phyloP scores from a whole-genome alignment of 2,329 filamentous ascomycete species.

The Mollisia scopiformis region DNA sequence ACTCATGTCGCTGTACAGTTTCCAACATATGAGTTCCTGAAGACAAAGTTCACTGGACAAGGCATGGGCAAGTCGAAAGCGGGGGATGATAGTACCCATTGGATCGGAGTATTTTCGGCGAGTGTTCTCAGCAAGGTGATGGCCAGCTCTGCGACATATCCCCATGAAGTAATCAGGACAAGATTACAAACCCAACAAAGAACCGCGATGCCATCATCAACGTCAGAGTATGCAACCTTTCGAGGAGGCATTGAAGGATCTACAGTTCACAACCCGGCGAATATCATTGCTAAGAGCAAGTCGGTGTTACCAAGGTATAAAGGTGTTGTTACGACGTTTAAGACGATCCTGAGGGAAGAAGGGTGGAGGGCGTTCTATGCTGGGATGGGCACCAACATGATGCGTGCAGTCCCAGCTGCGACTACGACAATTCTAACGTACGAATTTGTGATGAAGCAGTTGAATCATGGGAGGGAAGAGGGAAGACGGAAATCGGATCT shows the following conservation, averaged over 20 bases:
- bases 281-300: slow-evolving; percentile 34
- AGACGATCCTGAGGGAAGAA: slow-evolving; percentile 85
- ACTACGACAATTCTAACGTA: slow-evolving; percentile 98
- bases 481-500: slow-evolving; percentile 26
- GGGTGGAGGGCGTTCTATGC: slow-evolving; percentile 97
- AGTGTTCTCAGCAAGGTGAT: slow-evolving; percentile 94
- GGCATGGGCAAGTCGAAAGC: slow-evolving; percentile 73
- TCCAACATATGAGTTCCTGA: slow-evolving; percentile 92
- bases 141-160: slow-evolving; percentile 93
- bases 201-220: slow-evolving; percentile 54
- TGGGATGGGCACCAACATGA: slow-evolving; percentile 96
- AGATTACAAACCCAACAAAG: slow-evolving; percentile 91
- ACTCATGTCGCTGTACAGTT: slow-evolving; percentile 98
- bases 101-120: slow-evolving; percentile 81
- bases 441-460: slow-evolving; percentile 63
- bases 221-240: slow-evolving; percentile 53
- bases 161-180: slow-evolving; percentile 94
- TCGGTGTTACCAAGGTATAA: slow-evolving; percentile 58
- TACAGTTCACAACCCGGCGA: slow-evolving; percentile 17
- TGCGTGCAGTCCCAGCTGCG: slow-evolving; percentile 90
- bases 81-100: slow-evolving; percentile 67
- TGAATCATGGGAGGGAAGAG: slow-evolving; percentile 33
- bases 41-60: slow-evolving; percentile 85
- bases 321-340: slow-evolving; percentile 80
- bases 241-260: slow-evolving; percentile 34